Conservation (phyloP, 1,139 yeast species). For the Blastobotrys aristatus region DNA sequence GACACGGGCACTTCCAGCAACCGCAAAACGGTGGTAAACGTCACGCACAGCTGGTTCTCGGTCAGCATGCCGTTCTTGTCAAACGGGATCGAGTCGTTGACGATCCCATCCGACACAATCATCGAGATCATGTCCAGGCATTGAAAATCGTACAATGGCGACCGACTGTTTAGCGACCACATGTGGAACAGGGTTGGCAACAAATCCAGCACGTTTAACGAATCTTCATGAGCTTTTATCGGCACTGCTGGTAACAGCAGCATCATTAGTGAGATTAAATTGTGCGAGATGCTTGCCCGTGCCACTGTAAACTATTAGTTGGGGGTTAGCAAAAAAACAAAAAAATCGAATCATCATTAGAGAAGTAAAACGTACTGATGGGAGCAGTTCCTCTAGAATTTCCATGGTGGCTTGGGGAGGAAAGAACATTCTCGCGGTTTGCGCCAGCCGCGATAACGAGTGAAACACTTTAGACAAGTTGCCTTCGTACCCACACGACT, state of each 20-base stretch:
- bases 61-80: constrained; percentile 59
- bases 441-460: constrained; percentile 43
- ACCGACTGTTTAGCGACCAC: constrained; percentile 61
- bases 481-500: constrained; percentile 24
- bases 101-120: constrained; percentile 45
- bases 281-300: constrained; percentile 54
- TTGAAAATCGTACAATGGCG: constrained; percentile 60
- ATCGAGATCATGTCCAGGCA: constrained; percentile 63
- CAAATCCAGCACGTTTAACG: constrained; percentile 15
- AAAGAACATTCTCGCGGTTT: constrained; percentile 46
- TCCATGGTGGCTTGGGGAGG: constrained; percentile 29
- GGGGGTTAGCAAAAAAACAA: constrained; percentile 10
- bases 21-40: constrained; percentile 46
- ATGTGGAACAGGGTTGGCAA: constrained; percentile 62
- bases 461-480: constrained; percentile 38
- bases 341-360: neutral
- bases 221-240: neutral
- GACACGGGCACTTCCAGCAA: constrained; percentile 38
- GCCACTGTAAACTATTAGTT: constrained; percentile 43
- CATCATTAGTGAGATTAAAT: constrained; percentile 42
- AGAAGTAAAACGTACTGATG: constrained; percentile 32
- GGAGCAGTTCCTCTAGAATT: constrained; percentile 46
- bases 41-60: constrained; percentile 51
- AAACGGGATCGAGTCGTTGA: constrained; percentile 32
- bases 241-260: constrained; percentile 30